Base-by-base conservation (phyloP, 2,329 filamentous ascomycete genomes). In the Alternaria alternata region DNA sequence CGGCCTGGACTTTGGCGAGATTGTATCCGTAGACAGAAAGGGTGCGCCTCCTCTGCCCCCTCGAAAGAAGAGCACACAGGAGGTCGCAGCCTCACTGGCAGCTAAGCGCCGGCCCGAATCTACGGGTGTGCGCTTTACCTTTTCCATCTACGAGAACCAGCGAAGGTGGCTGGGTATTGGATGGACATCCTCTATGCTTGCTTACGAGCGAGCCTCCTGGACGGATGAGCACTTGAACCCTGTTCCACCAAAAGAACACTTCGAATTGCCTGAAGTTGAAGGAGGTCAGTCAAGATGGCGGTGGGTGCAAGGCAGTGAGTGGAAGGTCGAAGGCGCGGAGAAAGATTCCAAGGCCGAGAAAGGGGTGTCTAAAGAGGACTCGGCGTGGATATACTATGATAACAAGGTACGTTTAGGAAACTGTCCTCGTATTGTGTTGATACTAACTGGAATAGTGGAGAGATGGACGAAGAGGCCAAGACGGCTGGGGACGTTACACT, bases 341-440 rank as follows among this genome's bases (percentile, higher is more conserved):
- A 63, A 71, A 14, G 74, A 77, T 32, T 61, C 61, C 18, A 76
- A 75, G 41, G 49, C 53, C 8, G 66, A 68, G 12, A 89, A 79
- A 26, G 70, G 67, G 7, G 69, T 62, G 12, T 73, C 74, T 7
- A 73, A 71, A 12, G 77, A 77, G n/a, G 81, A 83, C 4, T 88
- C 89, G 68, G 95, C 94, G 1, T 99, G 95, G 95, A 92, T 97
- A 38, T 99, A 95, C 78, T 99, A 97, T 75, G 95, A 99, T 74
- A 98, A 94, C 77, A 97, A 97, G 88, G 92, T 93, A 81, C 22
- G 55, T 30, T 36, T 0, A 39, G 5, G 34, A 12, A 2, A 1
- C 34, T 38, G 20, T 8, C 39, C 9, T n/a, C 11, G 44, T 14
- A 16, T 49, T n/a, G 16, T 41, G 34, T 30, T 7, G 5, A 57